Evolutionary conservation across 352 stramenopile genomes (phyloP).

Genomic region (Phytophthora pluvialis): DNA sequence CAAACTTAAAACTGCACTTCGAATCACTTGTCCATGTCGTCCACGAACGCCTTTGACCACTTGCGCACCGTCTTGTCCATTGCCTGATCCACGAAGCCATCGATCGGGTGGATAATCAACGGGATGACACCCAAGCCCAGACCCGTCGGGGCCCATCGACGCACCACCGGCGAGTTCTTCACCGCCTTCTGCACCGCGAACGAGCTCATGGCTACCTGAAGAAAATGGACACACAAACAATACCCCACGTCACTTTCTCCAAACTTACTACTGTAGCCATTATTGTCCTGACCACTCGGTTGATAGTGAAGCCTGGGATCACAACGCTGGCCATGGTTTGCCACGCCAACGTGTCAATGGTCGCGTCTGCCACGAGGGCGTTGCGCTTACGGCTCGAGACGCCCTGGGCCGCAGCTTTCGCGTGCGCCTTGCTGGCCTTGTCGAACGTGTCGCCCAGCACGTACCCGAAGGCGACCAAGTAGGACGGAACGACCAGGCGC

Average conservation of each 20-base stretch:
- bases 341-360: constrained; percentile 85
- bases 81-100: constrained; percentile 61
- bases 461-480: constrained; percentile 85
- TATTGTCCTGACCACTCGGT: constrained; percentile 55
- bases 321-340: constrained; percentile 82
- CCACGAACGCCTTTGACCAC: constrained; percentile 43
- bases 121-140: constrained; percentile 83
- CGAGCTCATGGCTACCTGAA: constrained; percentile 52
- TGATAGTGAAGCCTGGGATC: constrained; percentile 89
- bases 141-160: constrained; percentile 72
- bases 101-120: constrained; percentile 90
- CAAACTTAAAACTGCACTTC: not conserved
- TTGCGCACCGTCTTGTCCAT: constrained; percentile 67
- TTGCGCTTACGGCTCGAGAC: constrained; percentile 40
- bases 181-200: constrained; percentile 41
- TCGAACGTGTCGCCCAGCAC: constrained; percentile 86
- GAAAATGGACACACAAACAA: too few relatives aligned
- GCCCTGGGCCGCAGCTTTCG: constrained; percentile 32
- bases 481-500: constrained; percentile 73
- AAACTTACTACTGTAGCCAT: too few relatives aligned
- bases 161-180: constrained; percentile 53
- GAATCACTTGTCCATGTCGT: constrained; percentile 35
- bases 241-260: too few relatives aligned
- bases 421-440: constrained; percentile 60
- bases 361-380: constrained; percentile 42